A percentile compares a stretch with the other conserved stretches of the same genome.
These are phyloP conservation scores for Sechiopsis laciniata DNA, from an alignment of 306 rosid species.

Conservation along the genomic window DNA sequence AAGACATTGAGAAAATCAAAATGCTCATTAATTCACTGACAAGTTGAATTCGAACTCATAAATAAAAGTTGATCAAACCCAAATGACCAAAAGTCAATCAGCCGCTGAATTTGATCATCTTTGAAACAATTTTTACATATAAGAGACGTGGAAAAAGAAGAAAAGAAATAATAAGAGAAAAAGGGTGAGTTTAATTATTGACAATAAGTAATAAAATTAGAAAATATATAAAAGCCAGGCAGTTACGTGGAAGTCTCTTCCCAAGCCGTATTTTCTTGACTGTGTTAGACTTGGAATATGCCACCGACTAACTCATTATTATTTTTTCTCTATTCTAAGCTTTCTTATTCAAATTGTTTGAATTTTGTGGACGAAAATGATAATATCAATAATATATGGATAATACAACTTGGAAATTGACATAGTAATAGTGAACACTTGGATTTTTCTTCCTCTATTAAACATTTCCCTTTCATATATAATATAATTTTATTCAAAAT, in stretches of 20 bases:
- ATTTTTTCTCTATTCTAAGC: not conserved
- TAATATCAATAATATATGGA: not conserved
- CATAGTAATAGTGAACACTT: not conserved
- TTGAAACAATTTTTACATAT: not conserved
- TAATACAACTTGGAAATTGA: not conserved
- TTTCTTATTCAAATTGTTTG: not conserved
- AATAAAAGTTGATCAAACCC: too few relatives aligned
- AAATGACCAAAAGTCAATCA: not conserved
- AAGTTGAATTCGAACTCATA: too few relatives aligned
- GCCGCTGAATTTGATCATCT: not conserved
- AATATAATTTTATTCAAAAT: slow-evolving; percentile 31
- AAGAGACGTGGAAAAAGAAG: not conserved
- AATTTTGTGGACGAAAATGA: not conserved
- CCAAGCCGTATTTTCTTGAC: slow-evolving; percentile 63
- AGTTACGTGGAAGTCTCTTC: too few relatives aligned
- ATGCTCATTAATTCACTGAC: too few relatives aligned
- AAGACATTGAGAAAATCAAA: too few relatives aligned
- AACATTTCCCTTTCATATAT: slow-evolving; percentile 30
- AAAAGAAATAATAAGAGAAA: too few relatives aligned
- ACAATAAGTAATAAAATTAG: slow-evolving; percentile 15
- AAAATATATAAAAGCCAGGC: too few relatives aligned
- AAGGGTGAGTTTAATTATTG: not conserved
- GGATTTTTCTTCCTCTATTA: slow-evolving; percentile 22
- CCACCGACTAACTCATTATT: not conserved
- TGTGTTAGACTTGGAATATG: slow-evolving; percentile 27